These are phyloP conservation scores for Falciphora oryzae DNA, from an alignment of 2,329 filamentous ascomycete genomes.

Conservation along the genomic window DNA sequence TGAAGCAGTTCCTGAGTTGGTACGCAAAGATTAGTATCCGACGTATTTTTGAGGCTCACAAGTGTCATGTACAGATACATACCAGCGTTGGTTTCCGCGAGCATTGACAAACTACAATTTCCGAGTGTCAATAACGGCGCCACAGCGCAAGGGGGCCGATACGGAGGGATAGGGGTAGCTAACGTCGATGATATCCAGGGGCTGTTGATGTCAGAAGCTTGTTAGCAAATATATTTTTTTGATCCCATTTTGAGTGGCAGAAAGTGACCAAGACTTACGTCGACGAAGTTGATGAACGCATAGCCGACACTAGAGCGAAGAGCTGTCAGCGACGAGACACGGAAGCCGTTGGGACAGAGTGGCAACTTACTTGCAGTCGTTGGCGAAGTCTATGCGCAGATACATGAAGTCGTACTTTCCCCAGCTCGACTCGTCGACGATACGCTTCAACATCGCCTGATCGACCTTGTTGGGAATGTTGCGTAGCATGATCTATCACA, in stretches of 20 bases:
- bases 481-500: conserved; percentile 74
- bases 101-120: conserved; percentile 61
- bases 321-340: background rate
- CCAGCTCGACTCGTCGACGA: conserved; percentile 72
- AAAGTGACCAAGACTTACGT: conserved; percentile 45
- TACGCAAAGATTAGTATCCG: conserved; percentile 5
- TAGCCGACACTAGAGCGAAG: conserved; percentile 74
- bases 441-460: conserved; percentile 67
- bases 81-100: conserved; percentile 67
- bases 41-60: background rate
- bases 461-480: conserved; percentile 92
- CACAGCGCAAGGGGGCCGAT: background rate
- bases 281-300: conserved; percentile 91
- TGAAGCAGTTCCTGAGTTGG: conserved; percentile 64
- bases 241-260: background rate
- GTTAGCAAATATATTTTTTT: conserved; percentile 28
- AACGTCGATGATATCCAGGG: conserved; percentile 67
- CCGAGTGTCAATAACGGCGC: conserved; percentile 20
- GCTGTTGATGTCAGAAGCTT: conserved; percentile 34
- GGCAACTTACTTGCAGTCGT: conserved; percentile 69
- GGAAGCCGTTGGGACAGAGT: background rate
- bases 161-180: conserved; percentile 22
- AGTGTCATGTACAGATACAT: conserved; percentile 17
- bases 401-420: conserved; percentile 95
- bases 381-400: conserved; percentile 80